Evolutionary conservation across 2,329 filamentous ascomycete species (phyloP).

Genomic region (Alternaria incomplexa): DNA sequence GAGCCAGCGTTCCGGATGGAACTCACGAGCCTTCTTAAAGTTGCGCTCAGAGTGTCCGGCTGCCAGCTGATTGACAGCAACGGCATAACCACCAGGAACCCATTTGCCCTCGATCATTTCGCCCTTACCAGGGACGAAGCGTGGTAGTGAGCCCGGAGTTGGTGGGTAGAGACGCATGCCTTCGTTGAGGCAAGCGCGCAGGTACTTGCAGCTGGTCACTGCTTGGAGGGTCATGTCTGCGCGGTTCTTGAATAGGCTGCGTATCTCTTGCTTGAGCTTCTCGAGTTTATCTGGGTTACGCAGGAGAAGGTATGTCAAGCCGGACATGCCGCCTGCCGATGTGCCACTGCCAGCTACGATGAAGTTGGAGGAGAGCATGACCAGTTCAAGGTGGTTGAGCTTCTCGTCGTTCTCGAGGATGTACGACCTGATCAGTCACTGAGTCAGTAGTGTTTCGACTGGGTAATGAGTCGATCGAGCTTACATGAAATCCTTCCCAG

Average conservation of each 20-base stretch:
- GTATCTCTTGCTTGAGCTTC: slow-evolving; percentile 19
- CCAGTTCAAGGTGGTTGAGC: slow-evolving; percentile 10
- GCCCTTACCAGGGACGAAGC: slow-evolving; percentile 21
- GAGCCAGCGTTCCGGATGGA: slow-evolving; percentile 15
- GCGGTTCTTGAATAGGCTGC: slow-evolving; percentile 2
- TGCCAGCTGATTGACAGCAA: slow-evolving; percentile 21
- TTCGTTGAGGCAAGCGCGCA: slow-evolving; percentile 24
- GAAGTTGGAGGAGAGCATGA: slow-evolving; percentile 13
- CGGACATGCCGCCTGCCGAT: slow-evolving; percentile 8
- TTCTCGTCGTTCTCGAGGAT: slow-evolving; percentile 11
- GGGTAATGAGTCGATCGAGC: neutral
- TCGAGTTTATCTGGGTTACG: slow-evolving; percentile 12
- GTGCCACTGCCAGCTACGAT: slow-evolving; percentile 43
- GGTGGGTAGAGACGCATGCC: slow-evolving; percentile 23
- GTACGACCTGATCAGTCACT: neutral
- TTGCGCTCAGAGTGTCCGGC: slow-evolving; percentile 23
- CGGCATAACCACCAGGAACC: slow-evolving; percentile 24
- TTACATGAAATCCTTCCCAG: slow-evolving; percentile 12
- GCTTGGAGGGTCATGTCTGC: slow-evolving; percentile 18
- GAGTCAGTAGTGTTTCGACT: neutral
- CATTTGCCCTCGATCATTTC: slow-evolving; percentile 20
- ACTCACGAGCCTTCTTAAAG: slow-evolving; percentile 22
- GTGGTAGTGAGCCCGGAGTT: slow-evolving; percentile 15
- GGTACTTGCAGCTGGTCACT: slow-evolving; percentile 10
- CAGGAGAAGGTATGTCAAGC: slow-evolving; percentile 10